phyloP scores from a whole-genome alignment of 805 yeast species.

The Martiniozyma abietophila region DNA sequence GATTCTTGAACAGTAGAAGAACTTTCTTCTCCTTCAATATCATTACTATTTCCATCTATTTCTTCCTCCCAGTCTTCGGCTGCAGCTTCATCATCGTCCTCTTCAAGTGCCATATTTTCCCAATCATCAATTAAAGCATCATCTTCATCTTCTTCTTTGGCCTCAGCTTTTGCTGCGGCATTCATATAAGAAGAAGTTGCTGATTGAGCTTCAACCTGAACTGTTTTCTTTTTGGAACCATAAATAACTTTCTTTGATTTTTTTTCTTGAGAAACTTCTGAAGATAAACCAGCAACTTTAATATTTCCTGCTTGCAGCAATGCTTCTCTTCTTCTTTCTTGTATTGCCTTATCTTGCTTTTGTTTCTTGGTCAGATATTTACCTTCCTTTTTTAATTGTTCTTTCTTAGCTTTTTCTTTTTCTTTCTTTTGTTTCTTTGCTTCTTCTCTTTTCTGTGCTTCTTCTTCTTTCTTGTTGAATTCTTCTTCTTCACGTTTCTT shows the following conservation, averaged over 20 bases:
- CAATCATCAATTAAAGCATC: conserved; percentile 66
- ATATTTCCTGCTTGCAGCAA: conserved; percentile 67
- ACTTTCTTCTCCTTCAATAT: conserved; percentile 18
- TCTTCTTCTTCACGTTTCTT: conserved; percentile 40
- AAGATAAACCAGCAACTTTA: conserved; percentile 62
- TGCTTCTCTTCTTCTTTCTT: conserved; percentile 85
- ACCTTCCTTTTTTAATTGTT: conserved; percentile 93
- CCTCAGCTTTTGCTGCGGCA: conserved; percentile 13
- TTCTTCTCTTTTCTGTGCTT: conserved; percentile 56
- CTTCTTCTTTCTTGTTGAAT: conserved; percentile 42
- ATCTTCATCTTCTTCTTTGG: conserved; percentile 32
- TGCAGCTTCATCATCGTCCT: conserved; percentile 35
- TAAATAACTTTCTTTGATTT: conserved; percentile 49
- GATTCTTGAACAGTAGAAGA: conserved; percentile 16
- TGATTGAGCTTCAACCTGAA: conserved; percentile 23
- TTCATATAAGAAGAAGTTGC: background rate
- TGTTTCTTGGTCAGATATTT: conserved; percentile 89
- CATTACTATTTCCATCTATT: conserved; percentile 22
- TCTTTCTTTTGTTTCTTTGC: conserved; percentile 67
- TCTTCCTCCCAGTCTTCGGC: conserved; percentile 26
- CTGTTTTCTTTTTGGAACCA: conserved; percentile 57
- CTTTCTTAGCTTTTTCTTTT: conserved; percentile 76
- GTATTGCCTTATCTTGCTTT: conserved; percentile 78
- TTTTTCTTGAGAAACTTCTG: conserved; percentile 8
- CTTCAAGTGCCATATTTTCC: conserved; percentile 63